Evolutionary conservation across 2,329 filamentous ascomycete species (phyloP).

Genomic region (Penicillium occitanis): DNA sequence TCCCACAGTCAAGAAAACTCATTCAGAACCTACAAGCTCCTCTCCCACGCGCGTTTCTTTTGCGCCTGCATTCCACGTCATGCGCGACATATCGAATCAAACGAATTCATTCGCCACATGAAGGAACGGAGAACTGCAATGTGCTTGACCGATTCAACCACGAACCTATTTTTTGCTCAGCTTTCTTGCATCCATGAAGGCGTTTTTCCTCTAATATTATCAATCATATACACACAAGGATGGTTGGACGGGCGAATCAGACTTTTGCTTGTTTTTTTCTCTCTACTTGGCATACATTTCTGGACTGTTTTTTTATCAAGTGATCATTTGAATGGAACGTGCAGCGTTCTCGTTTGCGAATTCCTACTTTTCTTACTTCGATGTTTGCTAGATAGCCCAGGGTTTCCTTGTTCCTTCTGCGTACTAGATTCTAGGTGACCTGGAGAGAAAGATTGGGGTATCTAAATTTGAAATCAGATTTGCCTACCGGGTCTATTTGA

Average conservation of each 20-base stretch:
- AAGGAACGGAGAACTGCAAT: not conserved
- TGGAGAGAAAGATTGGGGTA: not conserved
- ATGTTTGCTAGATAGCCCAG: not conserved
- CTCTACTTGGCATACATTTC: constrained; percentile 7
- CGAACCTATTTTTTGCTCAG: not conserved
- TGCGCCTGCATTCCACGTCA: not conserved
- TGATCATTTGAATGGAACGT: not conserved
- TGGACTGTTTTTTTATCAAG: not conserved
- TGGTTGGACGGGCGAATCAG: constrained; percentile 7
- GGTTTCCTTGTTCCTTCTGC: not conserved
- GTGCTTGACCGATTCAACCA: not conserved
- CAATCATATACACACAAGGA: constrained; percentile 6
- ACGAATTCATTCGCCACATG: not conserved
- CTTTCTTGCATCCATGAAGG: constrained; percentile 18
- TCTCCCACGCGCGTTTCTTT: not conserved
- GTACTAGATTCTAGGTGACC: not conserved
- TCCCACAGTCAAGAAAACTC: not conserved
- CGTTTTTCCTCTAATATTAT: constrained; percentile 16
- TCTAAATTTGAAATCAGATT: not conserved
- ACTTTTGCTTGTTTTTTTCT: not conserved
- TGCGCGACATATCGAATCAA: not conserved
- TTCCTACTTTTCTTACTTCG: not conserved
- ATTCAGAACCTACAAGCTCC: not conserved
- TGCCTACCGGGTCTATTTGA: not conserved
- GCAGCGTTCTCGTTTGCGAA: constrained; percentile 19